Evolutionary conservation across 441 rosid genomes (phyloP).

Genomic region (Erodium moschatum): DNA sequence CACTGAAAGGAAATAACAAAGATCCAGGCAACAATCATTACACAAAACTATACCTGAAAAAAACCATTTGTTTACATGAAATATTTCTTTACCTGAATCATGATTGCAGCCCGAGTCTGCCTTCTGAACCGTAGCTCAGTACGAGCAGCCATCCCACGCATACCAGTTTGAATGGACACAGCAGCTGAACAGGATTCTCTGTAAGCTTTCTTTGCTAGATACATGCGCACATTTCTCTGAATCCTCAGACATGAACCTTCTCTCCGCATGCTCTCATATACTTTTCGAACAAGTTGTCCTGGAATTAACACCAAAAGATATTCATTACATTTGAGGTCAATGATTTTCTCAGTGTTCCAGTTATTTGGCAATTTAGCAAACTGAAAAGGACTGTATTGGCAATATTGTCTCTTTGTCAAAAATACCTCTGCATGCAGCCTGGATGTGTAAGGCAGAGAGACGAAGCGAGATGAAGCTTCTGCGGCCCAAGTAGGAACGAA

Average conservation of each 20-base stretch:
- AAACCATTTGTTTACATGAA: not conserved
- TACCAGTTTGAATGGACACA: constrained; percentile 59
- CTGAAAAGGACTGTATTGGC: not conserved
- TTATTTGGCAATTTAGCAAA: not conserved
- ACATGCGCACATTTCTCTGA: constrained; percentile 59
- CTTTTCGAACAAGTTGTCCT: constrained; percentile 54
- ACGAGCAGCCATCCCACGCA: constrained; percentile 69
- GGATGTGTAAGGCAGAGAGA: constrained; percentile 51
- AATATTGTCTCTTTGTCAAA: not conserved
- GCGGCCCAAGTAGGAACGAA: constrained; percentile 42
- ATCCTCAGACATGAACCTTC: constrained; percentile 62
- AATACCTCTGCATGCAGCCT: constrained; percentile 73
- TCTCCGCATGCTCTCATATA: constrained; percentile 53
- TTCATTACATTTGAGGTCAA: not conserved
- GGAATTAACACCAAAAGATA: constrained; percentile 17
- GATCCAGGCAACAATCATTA: constrained; percentile 8
- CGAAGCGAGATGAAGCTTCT: constrained; percentile 44
- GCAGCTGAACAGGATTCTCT: constrained; percentile 39
- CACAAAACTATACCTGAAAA: constrained; percentile 9
- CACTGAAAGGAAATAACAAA: constrained; percentile 4
- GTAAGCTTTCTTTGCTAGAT: constrained; percentile 51
- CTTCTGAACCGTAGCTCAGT: constrained; percentile 43
- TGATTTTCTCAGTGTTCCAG: not conserved
- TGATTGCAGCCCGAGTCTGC: constrained; percentile 49
- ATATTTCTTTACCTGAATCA: constrained; percentile 55